Conservation (phyloP, 1,284 basidiomycete species). For the Ganoderma meredithae region DNA sequence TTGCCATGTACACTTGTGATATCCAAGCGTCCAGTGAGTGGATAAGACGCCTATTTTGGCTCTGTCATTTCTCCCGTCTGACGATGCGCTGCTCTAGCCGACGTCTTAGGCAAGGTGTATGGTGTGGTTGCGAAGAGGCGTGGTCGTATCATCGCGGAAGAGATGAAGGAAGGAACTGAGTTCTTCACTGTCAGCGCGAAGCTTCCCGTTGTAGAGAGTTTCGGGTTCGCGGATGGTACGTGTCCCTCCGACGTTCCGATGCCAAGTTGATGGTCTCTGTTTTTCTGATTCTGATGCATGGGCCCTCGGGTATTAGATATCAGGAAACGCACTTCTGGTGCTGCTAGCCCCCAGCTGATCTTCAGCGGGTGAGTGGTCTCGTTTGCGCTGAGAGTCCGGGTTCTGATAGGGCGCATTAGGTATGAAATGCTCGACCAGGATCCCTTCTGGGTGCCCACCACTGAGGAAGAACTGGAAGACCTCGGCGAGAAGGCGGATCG, state of each 20-base stretch:
- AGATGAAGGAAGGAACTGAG: conserved; percentile 98
- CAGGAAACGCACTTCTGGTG: conserved; percentile 94
- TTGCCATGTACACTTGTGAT: conserved; percentile 99
- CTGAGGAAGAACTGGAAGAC: conserved; percentile 97
- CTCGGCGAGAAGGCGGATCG: conserved; percentile 96
- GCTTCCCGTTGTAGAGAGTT: conserved; percentile 96
- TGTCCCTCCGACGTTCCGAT: background rate
- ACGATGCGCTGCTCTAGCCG: conserved; percentile 60
- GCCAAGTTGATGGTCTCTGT: background rate
- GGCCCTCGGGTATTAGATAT: conserved; percentile 69
- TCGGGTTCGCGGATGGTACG: conserved; percentile 95
- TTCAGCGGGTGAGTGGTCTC: conserved; percentile 83
- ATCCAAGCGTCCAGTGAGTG: conserved; percentile 95
- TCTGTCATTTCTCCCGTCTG: background rate
- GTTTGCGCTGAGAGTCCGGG: background rate
- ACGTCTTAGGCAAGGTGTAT: conserved; percentile 98
- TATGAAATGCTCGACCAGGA: conserved; percentile 92
- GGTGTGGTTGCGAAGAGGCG: conserved; percentile 92
- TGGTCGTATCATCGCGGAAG: conserved; percentile 93
- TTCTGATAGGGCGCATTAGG: conserved; percentile 45
- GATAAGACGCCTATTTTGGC: background rate
- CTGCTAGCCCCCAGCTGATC: conserved; percentile 95
- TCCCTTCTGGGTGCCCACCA: conserved; percentile 99
- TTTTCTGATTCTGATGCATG: background rate
- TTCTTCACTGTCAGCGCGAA: conserved; percentile 94